Percentiles rank a stretch among this genome's conserved stretches.
phyloP scores from a whole-genome alignment of 441 rosid species.

The Gossypium schwendimanii region DNA sequence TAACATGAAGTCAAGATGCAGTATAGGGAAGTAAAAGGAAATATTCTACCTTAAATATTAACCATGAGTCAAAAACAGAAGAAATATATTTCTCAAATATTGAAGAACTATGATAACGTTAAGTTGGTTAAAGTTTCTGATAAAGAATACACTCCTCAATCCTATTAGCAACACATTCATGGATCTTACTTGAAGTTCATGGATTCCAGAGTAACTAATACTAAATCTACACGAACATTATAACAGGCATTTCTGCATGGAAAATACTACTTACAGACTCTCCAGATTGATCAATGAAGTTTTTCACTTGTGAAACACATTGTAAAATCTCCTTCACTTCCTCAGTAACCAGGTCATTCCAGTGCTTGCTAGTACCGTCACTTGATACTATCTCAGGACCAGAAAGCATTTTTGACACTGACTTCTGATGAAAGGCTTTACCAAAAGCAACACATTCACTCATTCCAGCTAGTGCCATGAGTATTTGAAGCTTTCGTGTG shows the following conservation, averaged over 20 bases:
- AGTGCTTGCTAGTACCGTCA: constrained; percentile 43
- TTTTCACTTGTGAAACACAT: constrained; percentile 58
- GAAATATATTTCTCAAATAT: not conserved
- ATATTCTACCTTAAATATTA: not conserved
- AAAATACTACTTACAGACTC: constrained; percentile 57
- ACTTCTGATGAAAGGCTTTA: constrained; percentile 33
- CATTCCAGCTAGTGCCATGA: constrained; percentile 54
- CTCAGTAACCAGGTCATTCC: constrained; percentile 59
- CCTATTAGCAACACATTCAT: not conserved
- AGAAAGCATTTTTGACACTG: constrained; percentile 25
- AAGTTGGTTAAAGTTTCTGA: not conserved
- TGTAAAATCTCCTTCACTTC: constrained; percentile 76
- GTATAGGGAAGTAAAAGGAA: not conserved
- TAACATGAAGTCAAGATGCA: constrained; percentile 5
- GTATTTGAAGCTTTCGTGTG: constrained; percentile 71
- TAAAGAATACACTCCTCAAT: not conserved
- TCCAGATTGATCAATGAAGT: constrained; percentile 44
- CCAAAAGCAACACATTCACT: constrained; percentile 30
- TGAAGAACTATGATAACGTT: not conserved
- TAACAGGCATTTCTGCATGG: constrained; percentile 6
- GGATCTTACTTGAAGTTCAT: not conserved
- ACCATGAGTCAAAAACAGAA: not conserved
- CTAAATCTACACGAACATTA: constrained; percentile 11
- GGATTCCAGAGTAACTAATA: not conserved
- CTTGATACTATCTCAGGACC: constrained; percentile 31